Base-by-base conservation (phyloP, 108 stramenopile genomes). In the Schizochytrium sp. region DNA sequence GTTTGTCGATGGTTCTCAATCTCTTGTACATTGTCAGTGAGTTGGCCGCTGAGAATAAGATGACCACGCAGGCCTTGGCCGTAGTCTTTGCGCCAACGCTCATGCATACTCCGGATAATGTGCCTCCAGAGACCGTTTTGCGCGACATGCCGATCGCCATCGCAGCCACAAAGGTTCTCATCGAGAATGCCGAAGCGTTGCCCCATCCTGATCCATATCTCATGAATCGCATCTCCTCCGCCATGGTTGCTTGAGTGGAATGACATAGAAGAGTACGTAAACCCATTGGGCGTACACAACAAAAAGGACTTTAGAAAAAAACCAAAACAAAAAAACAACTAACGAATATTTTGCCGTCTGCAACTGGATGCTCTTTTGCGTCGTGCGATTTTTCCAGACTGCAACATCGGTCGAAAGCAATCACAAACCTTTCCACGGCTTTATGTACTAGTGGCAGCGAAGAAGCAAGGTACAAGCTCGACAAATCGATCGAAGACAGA, bases 61-160 rank as follows among this genome's bases (percentile, higher is more conserved):
- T 83, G 76, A 83, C 76, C 10, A 53, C 76, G 45, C 76, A 83
- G 28, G 76, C 76, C 14, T 45, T 83, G 6, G 76, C 76, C 25
- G 76, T 83, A 16, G 76, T 83, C 48, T 83, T 83, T 23, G 76
- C 76, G 23, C 76, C 76, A 23, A 83, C 76, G 45, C 51, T 83
- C 25, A 83, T 83, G 76, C 45, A 83, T 53, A 53, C 51, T 12
- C 76, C 76, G 48, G 76, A 83, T 5, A 83, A 83, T 23, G 23
- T 83, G 10, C 76, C 76, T 8, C 76, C 76, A 16, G 76, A 83
- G 23, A 83, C 76, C 0, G 76, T 83, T 6, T 45, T 83, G 51
- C 45, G 76, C n/a, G 76, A 83, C 76, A 83, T 83, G 76, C 76
- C 76, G 10, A 83, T 83, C 51, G 76, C 76, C 51, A 83, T 83